A percentile compares a stretch with the other conserved stretches of the same genome.
phyloP scores from a whole-genome alignment of 768 basidiomycete genomes.

The Leccinum uliginosum region DNA sequence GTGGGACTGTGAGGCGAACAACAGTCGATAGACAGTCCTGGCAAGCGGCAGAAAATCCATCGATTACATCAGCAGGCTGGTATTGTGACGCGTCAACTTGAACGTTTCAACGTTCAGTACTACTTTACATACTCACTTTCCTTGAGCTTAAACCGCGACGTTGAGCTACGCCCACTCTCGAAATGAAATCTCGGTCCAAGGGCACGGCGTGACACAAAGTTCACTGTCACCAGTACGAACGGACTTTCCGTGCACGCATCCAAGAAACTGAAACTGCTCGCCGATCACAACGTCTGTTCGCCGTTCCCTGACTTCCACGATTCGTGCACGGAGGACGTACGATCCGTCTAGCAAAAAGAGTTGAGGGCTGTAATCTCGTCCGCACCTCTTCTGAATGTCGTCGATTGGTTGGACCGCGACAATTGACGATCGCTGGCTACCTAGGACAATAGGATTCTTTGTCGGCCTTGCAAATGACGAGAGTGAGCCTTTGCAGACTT shows the following conservation, averaged over 20 bases:
- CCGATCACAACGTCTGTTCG: neutral
- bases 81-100: too few species aligned
- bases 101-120: too few species aligned
- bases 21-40: too few species aligned
- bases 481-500: neutral
- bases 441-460: slow-evolving; percentile 14
- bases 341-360: neutral
- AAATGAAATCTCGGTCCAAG: neutral
- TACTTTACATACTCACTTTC: neutral
- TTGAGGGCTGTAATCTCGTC: slow-evolving; percentile 4
- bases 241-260: neutral
- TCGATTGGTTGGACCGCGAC: slow-evolving; percentile 19
- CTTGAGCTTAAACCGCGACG: too few species aligned
- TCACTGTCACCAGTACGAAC: neutral
- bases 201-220: neutral
- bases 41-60: too few species aligned
- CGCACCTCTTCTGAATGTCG: neutral
- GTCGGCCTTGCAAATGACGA: slow-evolving; percentile 7
- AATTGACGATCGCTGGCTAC: slow-evolving; percentile 6
- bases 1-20: too few species aligned
- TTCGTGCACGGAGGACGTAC: slow-evolving; percentile 37
- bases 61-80: too few species aligned
- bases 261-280: neutral
- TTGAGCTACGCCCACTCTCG: too few species aligned
- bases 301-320: slow-evolving; percentile 23